A percentile compares a stretch with the other conserved stretches of the same genome.
Evolutionary conservation across 2,329 filamentous ascomycete genomes (phyloP).

Genomic region (Cordyceps militaris): DNA sequence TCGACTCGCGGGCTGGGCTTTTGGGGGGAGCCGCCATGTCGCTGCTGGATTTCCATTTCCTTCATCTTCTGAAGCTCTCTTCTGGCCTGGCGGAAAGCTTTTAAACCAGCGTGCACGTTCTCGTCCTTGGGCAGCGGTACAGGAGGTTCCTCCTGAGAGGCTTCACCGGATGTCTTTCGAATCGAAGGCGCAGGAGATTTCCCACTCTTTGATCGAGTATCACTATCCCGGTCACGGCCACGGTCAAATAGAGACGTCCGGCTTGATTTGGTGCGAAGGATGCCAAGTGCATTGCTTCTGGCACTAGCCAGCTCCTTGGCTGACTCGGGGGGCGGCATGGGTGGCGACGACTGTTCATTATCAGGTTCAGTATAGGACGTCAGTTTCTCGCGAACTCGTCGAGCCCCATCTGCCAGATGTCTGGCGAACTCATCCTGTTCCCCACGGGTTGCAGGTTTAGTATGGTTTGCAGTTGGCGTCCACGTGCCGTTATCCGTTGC

Average conservation of each 20-base stretch:
- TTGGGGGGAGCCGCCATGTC: constrained; percentile 28
- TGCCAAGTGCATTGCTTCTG: constrained; percentile 53
- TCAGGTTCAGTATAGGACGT: constrained; percentile 63
- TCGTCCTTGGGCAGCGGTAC: constrained; percentile 31
- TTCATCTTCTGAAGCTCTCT: constrained; percentile 50
- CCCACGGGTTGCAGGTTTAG: constrained; percentile 30
- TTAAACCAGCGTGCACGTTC: constrained; percentile 42
- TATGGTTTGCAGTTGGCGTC: constrained; percentile 9
- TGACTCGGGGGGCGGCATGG: constrained; percentile 25
- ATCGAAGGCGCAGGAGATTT: constrained; percentile 35
- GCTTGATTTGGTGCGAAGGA: constrained; percentile 61
- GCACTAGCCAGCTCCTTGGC: constrained; percentile 25
- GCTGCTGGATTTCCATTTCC: constrained; percentile 42
- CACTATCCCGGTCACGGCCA: constrained; percentile 35
- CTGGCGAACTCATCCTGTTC: constrained; percentile 66
- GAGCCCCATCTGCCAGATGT: constrained; percentile 63
- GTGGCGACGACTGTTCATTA: constrained; percentile 28
- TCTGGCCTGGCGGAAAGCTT: constrained; percentile 50
- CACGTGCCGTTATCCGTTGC: constrained; percentile 18
- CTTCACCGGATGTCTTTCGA: constrained; percentile 25
- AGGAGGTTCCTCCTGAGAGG: neutral
- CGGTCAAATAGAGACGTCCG: constrained; percentile 54
- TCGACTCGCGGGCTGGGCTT: constrained; percentile 17
- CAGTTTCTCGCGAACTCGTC: constrained; percentile 65
- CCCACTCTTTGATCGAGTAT: constrained; percentile 44